A percentile compares a stretch with the other conserved stretches of the same genome.
These are phyloP conservation scores for Petunia axillaris DNA, from an alignment of 257 asterid species.

Conservation along the genomic window DNA sequence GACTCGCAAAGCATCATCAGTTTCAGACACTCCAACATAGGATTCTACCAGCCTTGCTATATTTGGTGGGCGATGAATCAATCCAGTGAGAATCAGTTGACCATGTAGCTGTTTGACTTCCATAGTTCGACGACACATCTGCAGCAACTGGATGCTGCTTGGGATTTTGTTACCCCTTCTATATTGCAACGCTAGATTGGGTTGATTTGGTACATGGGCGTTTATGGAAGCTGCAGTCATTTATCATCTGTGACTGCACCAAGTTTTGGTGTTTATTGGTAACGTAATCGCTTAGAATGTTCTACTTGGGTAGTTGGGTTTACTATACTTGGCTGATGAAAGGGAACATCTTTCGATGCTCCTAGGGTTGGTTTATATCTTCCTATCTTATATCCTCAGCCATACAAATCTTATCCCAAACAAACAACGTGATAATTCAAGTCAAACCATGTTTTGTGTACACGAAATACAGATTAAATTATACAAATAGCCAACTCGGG, in stretches of 20 bases:
- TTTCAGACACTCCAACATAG: constrained; percentile 28
- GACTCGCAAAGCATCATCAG: constrained; percentile 26
- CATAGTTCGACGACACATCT: constrained; percentile 28
- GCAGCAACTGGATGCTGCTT: constrained; percentile 19
- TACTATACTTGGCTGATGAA: neutral
- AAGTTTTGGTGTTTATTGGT: no score
- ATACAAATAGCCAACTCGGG: neutral
- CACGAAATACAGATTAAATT: neutral
- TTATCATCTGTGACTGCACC: no score
- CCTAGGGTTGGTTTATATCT: neutral
- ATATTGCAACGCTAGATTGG: neutral
- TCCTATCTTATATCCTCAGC: constrained; percentile 1
- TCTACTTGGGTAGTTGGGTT: neutral
- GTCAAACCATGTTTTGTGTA: neutral
- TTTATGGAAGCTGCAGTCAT: constrained; percentile 33
- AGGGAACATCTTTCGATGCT: neutral
- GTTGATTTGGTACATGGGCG: neutral
- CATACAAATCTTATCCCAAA: constrained; percentile 33
- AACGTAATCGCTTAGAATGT: neutral
- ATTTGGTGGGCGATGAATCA: constrained; percentile 26
- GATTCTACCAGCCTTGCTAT: constrained; percentile 36
- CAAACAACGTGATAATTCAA: neutral
- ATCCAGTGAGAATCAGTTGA: constrained; percentile 37
- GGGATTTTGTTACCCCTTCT: constrained; percentile 6
- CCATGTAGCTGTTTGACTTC: constrained; percentile 38